Percentiles rank a stretch among this genome's conserved stretches.
Conservation (phyloP, 2,329 filamentous ascomycete genomes). For the Aspergillus sp. region DNA sequence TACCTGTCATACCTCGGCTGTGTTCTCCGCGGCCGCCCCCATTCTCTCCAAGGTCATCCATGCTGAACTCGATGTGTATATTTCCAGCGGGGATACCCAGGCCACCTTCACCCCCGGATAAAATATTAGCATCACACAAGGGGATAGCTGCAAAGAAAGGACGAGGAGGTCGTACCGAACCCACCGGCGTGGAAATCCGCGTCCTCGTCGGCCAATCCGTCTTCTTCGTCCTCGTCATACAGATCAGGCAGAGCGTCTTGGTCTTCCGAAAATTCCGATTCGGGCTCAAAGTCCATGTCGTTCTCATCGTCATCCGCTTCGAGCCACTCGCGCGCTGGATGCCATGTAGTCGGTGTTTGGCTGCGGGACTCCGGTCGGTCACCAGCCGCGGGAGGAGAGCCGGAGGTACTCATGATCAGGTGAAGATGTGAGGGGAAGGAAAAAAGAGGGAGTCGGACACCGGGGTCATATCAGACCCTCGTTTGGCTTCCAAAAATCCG, state of each 20-base stretch:
- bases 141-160: neutral
- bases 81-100: slow-evolving; percentile 21
- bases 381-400: slow-evolving; percentile 25
- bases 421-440: slow-evolving; percentile 8
- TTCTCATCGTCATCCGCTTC: slow-evolving; percentile 40
- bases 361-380: slow-evolving; percentile 17
- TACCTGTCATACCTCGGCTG: slow-evolving; percentile 22
- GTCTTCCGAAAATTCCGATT: slow-evolving; percentile 37
- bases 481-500: too few relatives aligned
- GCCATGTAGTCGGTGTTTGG: slow-evolving; percentile 30
- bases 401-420: slow-evolving; percentile 29
- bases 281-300: slow-evolving; percentile 53
- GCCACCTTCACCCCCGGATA: slow-evolving; percentile 3
- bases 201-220: neutral
- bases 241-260: slow-evolving; percentile 35
- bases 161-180: neutral
- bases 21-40: slow-evolving; percentile 11
- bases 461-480: slow-evolving; percentile 10
- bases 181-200: neutral
- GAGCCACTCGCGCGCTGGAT: slow-evolving; percentile 37
- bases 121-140: neutral
- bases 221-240: slow-evolving; percentile 31
- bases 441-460: slow-evolving; percentile 6
- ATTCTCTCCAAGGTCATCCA: slow-evolving; percentile 23
- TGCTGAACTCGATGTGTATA: slow-evolving; percentile 29